phyloP scores from a whole-genome alignment of 495 filamentous ascomycete species.

The Paragyromitra xinjiangensis region DNA sequence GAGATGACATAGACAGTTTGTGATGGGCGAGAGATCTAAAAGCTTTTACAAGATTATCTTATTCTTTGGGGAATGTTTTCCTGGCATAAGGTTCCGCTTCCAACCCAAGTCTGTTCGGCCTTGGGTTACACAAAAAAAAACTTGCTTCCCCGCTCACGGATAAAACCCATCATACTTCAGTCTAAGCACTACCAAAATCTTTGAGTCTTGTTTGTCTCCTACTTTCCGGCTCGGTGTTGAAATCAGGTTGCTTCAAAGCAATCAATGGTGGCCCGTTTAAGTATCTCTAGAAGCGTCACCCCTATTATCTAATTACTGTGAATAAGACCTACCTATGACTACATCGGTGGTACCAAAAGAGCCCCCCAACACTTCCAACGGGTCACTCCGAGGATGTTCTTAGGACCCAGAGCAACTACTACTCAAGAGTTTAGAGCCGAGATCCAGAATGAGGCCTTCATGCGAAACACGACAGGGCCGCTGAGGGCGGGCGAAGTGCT shows the following conservation, averaged over 20 bases:
- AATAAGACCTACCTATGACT: background rate
- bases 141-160: too few species aligned
- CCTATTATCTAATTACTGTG: background rate
- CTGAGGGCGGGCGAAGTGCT: background rate
- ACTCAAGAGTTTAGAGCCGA: background rate
- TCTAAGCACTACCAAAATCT: too few species aligned
- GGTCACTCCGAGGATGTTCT: background rate
- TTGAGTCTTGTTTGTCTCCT: too few species aligned
- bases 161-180: too few species aligned
- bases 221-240: too few species aligned
- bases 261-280: background rate
- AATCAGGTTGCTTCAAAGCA: background rate
- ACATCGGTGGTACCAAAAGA: background rate
- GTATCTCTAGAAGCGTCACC: background rate
- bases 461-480: background rate
- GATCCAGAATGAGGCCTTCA: background rate
- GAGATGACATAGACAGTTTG: too few species aligned
- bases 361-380: background rate
- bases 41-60: too few species aligned
- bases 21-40: too few species aligned
- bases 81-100: too few species aligned
- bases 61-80: too few species aligned
- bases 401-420: background rate
- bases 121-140: too few species aligned
- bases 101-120: too few species aligned